Percentiles rank a stretch among this genome's conserved stretches.
These are phyloP conservation scores for Nectriaceae sp. DNA, from an alignment of 2,329 filamentous ascomycete species.

Conservation along the genomic window DNA sequence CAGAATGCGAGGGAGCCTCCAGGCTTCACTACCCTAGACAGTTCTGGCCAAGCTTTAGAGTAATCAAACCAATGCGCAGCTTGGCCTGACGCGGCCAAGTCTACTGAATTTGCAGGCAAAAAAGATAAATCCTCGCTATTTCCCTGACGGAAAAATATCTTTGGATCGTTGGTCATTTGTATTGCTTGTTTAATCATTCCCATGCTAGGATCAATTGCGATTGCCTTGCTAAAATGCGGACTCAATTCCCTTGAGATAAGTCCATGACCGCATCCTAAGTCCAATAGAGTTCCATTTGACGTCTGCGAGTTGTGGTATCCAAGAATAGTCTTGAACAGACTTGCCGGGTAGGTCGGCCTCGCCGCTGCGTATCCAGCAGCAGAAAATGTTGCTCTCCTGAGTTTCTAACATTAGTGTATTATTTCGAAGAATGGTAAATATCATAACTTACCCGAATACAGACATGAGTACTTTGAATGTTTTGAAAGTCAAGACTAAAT, in stretches of 20 bases:
- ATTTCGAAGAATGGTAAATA: neutral
- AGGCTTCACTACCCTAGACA: constrained; percentile 53
- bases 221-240: constrained; percentile 50
- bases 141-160: constrained; percentile 51
- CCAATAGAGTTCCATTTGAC: constrained; percentile 42
- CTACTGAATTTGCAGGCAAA: constrained; percentile 49
- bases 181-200: constrained; percentile 58
- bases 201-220: constrained; percentile 58
- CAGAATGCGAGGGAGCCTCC: constrained; percentile 65
- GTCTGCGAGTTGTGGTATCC: constrained; percentile 49
- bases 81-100: constrained; percentile 54
- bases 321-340: constrained; percentile 56
- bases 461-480: constrained; percentile 16
- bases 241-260: constrained; percentile 56
- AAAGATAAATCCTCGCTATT: constrained; percentile 57
- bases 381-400: constrained; percentile 57
- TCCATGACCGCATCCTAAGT: constrained; percentile 67
- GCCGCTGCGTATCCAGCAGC: constrained; percentile 60
- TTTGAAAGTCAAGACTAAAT: no score
- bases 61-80: constrained; percentile 70
- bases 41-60: constrained; percentile 52
- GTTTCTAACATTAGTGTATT: neutral
- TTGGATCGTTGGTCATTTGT: constrained; percentile 40
- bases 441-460: constrained; percentile 25
- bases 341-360: constrained; percentile 58